Conservation (phyloP, 495 filamentous ascomycete genomes). For the Penicillium robsamsonii region DNA sequence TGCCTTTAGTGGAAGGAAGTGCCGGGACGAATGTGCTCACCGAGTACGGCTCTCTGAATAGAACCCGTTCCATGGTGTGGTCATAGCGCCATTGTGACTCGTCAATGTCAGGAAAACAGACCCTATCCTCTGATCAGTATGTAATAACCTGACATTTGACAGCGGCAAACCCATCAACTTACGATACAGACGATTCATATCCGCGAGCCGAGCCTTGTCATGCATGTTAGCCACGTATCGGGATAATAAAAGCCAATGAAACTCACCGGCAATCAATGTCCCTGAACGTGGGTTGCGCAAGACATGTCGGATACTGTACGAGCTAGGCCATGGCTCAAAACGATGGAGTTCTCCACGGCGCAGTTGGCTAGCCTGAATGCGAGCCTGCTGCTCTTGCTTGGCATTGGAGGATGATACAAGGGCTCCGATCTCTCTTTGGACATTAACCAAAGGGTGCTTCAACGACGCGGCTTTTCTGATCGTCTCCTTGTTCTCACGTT, state of each 20-base stretch:
- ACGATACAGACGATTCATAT: constrained; percentile 37
- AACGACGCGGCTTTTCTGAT: constrained; percentile 33
- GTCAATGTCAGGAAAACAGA: constrained; percentile 40
- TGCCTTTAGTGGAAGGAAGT: background rate
- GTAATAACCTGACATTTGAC: background rate
- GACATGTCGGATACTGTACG: constrained; percentile 36
- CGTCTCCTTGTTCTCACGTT: constrained; percentile 33
- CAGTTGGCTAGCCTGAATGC: constrained; percentile 36
- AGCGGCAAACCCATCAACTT: constrained; percentile 14
- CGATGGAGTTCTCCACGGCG: constrained; percentile 31
- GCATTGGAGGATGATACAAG: constrained; percentile 12
- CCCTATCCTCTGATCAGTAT: constrained; percentile 20
- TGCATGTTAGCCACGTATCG: constrained; percentile 12
- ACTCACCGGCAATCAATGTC: constrained; percentile 39
- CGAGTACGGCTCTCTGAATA: constrained; percentile 37
- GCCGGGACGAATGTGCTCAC: constrained; percentile 17
- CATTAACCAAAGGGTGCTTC: constrained; percentile 28
- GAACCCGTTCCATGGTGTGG: constrained; percentile 37
- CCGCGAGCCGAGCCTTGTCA: constrained; percentile 19
- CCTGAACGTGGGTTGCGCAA: constrained; percentile 38
- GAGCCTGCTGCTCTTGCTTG: constrained; percentile 29
- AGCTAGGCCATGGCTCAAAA: constrained; percentile 35
- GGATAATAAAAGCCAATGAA: background rate
- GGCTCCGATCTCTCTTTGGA: constrained; percentile 30
- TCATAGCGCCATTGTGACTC: constrained; percentile 37